Evolutionary conservation across 2,329 filamentous ascomycete species (phyloP).

Genomic region (Pezicula neosporulosa): DNA sequence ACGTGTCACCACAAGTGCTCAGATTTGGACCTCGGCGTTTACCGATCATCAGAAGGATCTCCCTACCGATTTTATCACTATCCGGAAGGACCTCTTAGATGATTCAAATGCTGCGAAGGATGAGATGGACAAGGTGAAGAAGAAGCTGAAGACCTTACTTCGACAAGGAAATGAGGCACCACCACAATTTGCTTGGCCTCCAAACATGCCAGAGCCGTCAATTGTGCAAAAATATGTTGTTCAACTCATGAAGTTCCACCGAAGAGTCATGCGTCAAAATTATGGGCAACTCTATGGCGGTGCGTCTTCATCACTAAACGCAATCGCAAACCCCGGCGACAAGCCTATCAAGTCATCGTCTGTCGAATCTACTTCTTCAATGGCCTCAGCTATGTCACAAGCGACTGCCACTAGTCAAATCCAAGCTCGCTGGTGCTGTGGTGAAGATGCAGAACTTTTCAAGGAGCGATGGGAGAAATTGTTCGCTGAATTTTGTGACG

Average conservation of each 20-base stretch:
- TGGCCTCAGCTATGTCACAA: slow-evolving; percentile 50
- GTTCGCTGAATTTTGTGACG: slow-evolving; percentile 93
- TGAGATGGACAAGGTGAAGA: slow-evolving; percentile 99
- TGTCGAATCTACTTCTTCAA: slow-evolving; percentile 35
- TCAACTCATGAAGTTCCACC: slow-evolving; percentile 96
- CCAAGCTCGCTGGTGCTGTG: slow-evolving; percentile 92
- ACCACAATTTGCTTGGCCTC: slow-evolving; percentile 96
- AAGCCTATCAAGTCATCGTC: slow-evolving; percentile 35
- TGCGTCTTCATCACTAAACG: slow-evolving; percentile 59
- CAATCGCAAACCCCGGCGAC: slow-evolving; percentile 48
- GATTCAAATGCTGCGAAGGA: slow-evolving; percentile 98
- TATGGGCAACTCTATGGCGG: slow-evolving; percentile 74
- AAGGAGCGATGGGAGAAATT: slow-evolving; percentile 98
- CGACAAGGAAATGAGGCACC: slow-evolving; percentile 91
- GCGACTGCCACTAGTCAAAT: slow-evolving; percentile 65
- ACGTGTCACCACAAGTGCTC: slow-evolving; percentile 90
- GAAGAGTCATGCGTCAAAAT: slow-evolving; percentile 91
- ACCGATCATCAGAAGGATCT: slow-evolving; percentile 82
- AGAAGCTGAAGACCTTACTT: slow-evolving; percentile 91
- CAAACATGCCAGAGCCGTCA: slow-evolving; percentile 90
- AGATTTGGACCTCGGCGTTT: slow-evolving; percentile 92
- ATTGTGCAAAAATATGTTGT: slow-evolving; percentile 90
- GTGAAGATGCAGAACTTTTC: slow-evolving; percentile 92
- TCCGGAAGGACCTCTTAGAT: slow-evolving; percentile 91
- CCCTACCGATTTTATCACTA: slow-evolving; percentile 78